Evolutionary conservation across 768 basidiomycete genomes (phyloP).

Genomic region (Calocybe indica): DNA sequence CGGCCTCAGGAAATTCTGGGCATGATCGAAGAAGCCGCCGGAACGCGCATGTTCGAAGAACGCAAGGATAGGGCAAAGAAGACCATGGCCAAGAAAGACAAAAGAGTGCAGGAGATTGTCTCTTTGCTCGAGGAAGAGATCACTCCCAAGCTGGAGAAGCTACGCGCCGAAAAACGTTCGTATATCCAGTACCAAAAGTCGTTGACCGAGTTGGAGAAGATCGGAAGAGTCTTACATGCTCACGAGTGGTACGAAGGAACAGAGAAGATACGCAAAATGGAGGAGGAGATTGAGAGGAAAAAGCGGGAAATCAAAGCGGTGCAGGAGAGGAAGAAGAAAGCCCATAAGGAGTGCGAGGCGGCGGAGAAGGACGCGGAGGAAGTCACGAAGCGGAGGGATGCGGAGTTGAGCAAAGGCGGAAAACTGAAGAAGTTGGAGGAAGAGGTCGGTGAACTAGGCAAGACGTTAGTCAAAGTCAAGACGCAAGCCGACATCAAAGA

Average conservation of each 20-base stretch:
- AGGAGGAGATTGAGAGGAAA: conserved; percentile 46
- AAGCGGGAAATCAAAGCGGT: conserved; percentile 40
- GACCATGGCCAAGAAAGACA: conserved; percentile 97
- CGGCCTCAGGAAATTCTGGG: conserved; percentile 95
- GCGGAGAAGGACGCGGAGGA: conserved; percentile 63
- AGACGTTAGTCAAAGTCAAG: conserved; percentile 71
- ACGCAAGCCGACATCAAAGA: conserved; percentile 85
- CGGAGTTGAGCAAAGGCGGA: conserved; percentile 89
- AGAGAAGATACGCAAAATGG: conserved; percentile 47
- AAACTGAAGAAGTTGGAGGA: conserved; percentile 85
- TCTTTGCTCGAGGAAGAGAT: conserved; percentile 84
- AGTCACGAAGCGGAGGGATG: conserved; percentile 73
- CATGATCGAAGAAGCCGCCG: conserved; percentile 98
- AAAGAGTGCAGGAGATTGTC: conserved; percentile 86
- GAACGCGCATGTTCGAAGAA: conserved; percentile 99
- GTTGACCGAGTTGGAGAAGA: conserved; percentile 78
- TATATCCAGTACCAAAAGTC: conserved; percentile 91
- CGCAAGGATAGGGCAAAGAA: conserved; percentile 94
- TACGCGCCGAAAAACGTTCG: conserved; percentile 82
- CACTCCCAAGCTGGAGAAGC: conserved; percentile 87
- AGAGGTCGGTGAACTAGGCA: conserved; percentile 70
- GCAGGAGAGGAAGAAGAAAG: conserved; percentile 43
- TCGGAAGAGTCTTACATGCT: conserved; percentile 76
- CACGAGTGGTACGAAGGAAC: conserved; percentile 78
- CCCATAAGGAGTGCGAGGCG: conserved; percentile 45